Evolutionary conservation across 305 asterid species (phyloP), one percentile per base, ranked within the genome.

Genomic region (Fraxinus baroniana): DNA sequence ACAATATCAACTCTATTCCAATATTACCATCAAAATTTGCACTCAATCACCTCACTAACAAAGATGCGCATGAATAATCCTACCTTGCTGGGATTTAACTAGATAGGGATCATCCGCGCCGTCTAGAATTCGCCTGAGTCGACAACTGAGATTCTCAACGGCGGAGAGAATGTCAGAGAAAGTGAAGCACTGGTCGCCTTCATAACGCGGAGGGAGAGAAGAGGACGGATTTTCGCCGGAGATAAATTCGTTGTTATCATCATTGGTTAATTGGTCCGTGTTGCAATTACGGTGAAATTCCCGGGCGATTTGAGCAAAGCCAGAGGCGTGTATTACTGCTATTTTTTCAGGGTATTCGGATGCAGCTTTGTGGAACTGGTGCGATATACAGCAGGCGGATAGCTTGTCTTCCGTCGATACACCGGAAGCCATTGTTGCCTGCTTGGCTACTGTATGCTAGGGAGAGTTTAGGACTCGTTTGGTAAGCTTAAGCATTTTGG

Each of bases 311-410:
- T 84, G 79, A 37, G 91, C 78, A n/a, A 92, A 93, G 17, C 92
- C 94, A 78, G 87, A 26, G 68, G 98, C 97, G 78, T 94, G 98
- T 32, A 95, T 86, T 55, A 92, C 95, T 46, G 97, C 98, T 72
- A 92, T 79, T 86, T 90, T 93, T 36, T 88, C 49, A 18, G 97
- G 94, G n/a, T 70, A 86, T 33, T 78, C 87, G 10, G 89, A 80
- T 28, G 94, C 99, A 41, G 90, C 91, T 84, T 81, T 87, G 71
- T 82, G 83, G 85, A 95, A 95, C 81, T 85, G 85, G 85, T 95
- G 98, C 20, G 97, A 92, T 79, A 95, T 84, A 88, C 99, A 95
- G 83, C 99, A 95, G 20, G 85, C 82, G 44, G 89, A 39, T 39
- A 70, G 84, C 74, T 78, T 81, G 82, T 12, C 28, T 78, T 83